phyloP scores from a whole-genome alignment of 441 rosid species.

The Pelargonium fulgidum region DNA sequence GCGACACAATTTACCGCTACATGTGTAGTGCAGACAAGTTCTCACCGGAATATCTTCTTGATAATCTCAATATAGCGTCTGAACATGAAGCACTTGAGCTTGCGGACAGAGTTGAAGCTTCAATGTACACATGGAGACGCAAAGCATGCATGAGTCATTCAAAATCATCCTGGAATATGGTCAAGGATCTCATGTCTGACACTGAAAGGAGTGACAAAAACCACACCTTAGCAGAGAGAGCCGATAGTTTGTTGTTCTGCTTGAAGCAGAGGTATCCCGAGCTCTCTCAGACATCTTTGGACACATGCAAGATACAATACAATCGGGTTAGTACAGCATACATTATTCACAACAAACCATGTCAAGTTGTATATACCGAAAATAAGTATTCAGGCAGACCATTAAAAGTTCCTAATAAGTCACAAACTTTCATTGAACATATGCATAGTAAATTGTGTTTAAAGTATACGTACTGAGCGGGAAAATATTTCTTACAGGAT shows the following conservation, averaged over 20 bases:
- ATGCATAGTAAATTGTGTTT: neutral
- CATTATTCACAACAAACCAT: too few relatives aligned
- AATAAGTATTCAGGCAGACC: neutral
- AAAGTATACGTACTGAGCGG: neutral
- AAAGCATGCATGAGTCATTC: slow-evolving; percentile 53
- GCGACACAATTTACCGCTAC: slow-evolving; percentile 53
- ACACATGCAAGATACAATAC: slow-evolving; percentile 63
- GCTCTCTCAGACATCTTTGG: slow-evolving; percentile 62
- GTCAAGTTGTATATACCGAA: too few relatives aligned
- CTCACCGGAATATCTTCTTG: slow-evolving; percentile 54
- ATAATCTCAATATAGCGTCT: slow-evolving; percentile 40
- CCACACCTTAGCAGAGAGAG: slow-evolving; percentile 50
- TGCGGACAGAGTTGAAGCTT: slow-evolving; percentile 56
- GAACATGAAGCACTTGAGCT: slow-evolving; percentile 66
- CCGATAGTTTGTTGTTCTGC: slow-evolving; percentile 49
- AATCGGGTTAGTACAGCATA: slow-evolving; percentile 36
- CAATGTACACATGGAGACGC: slow-evolving; percentile 69
- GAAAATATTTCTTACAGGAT: slow-evolving; percentile 46
- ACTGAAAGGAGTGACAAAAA: slow-evolving; percentile 57
- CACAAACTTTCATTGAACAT: neutral
- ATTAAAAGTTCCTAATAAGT: neutral
- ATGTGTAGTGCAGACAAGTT: slow-evolving; percentile 40
- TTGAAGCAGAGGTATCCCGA: slow-evolving; percentile 63
- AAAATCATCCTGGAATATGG: slow-evolving; percentile 59
- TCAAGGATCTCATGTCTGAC: slow-evolving; percentile 49